Percentiles rank a stretch among this genome's conserved stretches.
Evolutionary conservation across 306 rosid species (phyloP).

Genomic region (Quercus agrifolia): DNA sequence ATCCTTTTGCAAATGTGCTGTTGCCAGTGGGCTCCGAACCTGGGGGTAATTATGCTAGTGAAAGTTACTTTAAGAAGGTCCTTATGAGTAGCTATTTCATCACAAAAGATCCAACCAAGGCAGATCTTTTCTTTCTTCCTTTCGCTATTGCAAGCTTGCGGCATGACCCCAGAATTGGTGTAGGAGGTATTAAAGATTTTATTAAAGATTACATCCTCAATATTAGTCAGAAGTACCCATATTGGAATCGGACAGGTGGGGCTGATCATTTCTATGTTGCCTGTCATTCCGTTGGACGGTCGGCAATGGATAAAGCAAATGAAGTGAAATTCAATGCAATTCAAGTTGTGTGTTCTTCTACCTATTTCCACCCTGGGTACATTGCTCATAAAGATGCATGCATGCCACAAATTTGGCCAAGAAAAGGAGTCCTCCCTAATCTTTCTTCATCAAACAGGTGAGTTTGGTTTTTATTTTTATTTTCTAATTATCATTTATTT

Average conservation of each 20-base stretch:
- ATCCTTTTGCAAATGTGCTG: conserved; percentile 70
- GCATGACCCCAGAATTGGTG: conserved; percentile 65
- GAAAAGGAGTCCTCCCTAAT: conserved; percentile 47
- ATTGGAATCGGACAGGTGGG: conserved; percentile 76
- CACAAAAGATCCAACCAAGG: conserved; percentile 51
- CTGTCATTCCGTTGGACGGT: conserved; percentile 75
- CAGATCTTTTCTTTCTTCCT: conserved; percentile 79
- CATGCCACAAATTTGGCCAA: conserved; percentile 83
- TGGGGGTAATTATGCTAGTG: conserved; percentile 81
- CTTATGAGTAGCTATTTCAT: conserved; percentile 63
- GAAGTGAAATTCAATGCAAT: conserved; percentile 58
- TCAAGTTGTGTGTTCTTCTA: conserved; percentile 78
- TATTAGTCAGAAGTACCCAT: conserved; percentile 50
- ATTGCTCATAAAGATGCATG: conserved; percentile 69
- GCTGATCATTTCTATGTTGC: conserved; percentile 81
- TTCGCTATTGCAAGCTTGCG: conserved; percentile 77
- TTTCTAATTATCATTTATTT: neutral
- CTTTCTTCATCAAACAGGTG: conserved; percentile 64
- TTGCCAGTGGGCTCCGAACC: conserved; percentile 61
- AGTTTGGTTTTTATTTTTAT: neutral
- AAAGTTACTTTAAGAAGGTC: conserved; percentile 72
- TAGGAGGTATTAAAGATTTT: conserved; percentile 59
- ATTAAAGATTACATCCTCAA: conserved; percentile 52
- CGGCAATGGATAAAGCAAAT: conserved; percentile 64
- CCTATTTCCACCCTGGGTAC: conserved; percentile 56